phyloP scores from a whole-genome alignment of 129 eudicot genomes.

The sunflower (Helianthus annuus) region HanXRQr2.0-SUNRISE NC_035440.2:93161823-93162322 shows the following conservation, averaged over 20 bases:
- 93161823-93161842: slow-evolving; percentile 89
- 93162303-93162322: too few species aligned
- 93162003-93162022: background rate
- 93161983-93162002: background rate
- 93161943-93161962: background rate
- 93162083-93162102: background rate
- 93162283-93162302: too few species aligned
- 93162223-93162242: background rate
- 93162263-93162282: background rate
- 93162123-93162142: background rate
- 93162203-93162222: background rate
- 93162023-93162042: background rate
- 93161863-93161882: background rate
- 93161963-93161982: background rate
- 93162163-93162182: background rate
- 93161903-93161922: background rate
- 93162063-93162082: background rate
- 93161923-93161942: background rate
- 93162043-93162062: background rate
- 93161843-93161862: slow-evolving; percentile 85
- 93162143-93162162: background rate
- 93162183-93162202: background rate
- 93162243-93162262: background rate
- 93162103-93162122: background rate
- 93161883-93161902: slow-evolving; percentile 13